phyloP scores from a whole-genome alignment of 2,329 filamentous ascomycete species.

The Trichophyton equinum region DNA sequence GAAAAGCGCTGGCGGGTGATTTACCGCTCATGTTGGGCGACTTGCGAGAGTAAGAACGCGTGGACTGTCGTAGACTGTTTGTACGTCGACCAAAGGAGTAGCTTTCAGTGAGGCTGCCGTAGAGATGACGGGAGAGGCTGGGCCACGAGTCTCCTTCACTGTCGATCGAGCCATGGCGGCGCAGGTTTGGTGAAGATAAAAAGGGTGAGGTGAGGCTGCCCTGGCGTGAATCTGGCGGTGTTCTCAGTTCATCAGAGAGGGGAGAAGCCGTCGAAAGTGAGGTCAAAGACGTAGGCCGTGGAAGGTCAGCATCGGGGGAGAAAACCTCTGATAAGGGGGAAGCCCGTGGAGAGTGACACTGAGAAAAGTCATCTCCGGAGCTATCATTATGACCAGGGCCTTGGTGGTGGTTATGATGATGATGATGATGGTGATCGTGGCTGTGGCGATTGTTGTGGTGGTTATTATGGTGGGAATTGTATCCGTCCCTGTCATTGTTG shows the following conservation, averaged over 20 bases:
- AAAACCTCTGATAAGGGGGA: constrained; percentile 9
- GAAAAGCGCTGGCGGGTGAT: constrained; percentile 46
- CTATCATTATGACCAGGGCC: background rate
- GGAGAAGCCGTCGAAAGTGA: constrained; percentile 34
- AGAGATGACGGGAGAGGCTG: constrained; percentile 14
- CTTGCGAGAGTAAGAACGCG: constrained; percentile 31
- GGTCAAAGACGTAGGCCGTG: constrained; percentile 32
- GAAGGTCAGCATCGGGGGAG: constrained; percentile 19
- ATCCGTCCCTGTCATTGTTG: background rate
- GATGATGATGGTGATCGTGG: background rate
- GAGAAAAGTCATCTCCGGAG: constrained; percentile 2
- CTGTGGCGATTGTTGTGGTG: background rate
- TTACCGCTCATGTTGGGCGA: constrained; percentile 41
- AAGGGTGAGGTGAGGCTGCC: constrained; percentile 29
- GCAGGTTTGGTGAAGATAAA: constrained; percentile 26
- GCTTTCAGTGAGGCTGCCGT: constrained; percentile 26
- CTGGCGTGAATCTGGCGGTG: constrained; percentile 27
- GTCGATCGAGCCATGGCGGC: constrained; percentile 28
- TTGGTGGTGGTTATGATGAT: background rate
- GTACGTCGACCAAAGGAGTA: constrained; percentile 22
- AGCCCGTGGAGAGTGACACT: background rate
- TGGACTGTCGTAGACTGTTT: constrained; percentile 24
- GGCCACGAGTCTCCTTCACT: constrained; percentile 31
- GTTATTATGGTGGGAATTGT: background rate
- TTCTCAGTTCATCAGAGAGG: constrained; percentile 28